Evolutionary conservation across 345 rosid genomes (phyloP).

Genomic region (Eucalyptus marginata): DNA sequence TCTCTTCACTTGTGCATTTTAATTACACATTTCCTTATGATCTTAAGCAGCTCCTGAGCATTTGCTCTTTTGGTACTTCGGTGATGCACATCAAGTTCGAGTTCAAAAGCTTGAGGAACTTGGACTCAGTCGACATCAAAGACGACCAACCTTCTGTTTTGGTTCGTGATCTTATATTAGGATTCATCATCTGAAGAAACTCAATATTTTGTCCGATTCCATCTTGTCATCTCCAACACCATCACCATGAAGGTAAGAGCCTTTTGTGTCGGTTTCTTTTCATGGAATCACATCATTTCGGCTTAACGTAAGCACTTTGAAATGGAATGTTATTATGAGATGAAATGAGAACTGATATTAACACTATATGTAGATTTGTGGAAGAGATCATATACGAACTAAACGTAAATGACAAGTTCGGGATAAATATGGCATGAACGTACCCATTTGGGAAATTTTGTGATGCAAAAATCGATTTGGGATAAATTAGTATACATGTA

Average conservation of each 20-base stretch:
- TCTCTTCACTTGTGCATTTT: not conserved
- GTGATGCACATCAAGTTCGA: not conserved
- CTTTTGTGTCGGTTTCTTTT: not conserved
- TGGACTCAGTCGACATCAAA: not conserved
- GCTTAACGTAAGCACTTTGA: not conserved
- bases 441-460: rapidly evolving
- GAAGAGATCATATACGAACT: rapidly evolving
- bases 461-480: rapidly evolving
- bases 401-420: not conserved
- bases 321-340: rapidly evolving
- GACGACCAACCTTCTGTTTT: not conserved
- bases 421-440: rapidly evolving
- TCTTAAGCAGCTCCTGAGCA: not conserved
- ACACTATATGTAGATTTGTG: not conserved
- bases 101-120: not conserved
- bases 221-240: not conserved
- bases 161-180: not conserved
- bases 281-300: rapidly evolving
- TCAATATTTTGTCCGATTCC: not conserved
- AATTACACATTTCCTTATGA: not conserved
- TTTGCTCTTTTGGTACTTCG: not conserved
- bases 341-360: not conserved
- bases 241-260: not conserved
- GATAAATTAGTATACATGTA: rapidly evolving
- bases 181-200: not conserved